Conservation (phyloP, 1,284 basidiomycete genomes). For the Xerocomus nothofagi region DNA sequence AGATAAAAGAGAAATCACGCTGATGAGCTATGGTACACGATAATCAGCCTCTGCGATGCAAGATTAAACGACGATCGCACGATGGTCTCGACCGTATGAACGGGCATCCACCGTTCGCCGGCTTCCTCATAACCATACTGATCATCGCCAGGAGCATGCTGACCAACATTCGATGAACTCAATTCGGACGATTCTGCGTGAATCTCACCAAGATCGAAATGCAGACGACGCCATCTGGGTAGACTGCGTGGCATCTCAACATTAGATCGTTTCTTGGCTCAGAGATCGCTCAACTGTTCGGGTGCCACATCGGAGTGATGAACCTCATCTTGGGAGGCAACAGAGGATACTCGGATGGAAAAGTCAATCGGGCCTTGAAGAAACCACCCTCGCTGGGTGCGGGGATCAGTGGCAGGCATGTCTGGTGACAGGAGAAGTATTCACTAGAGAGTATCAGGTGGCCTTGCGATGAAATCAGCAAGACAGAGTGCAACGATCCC, state of each 20-base stretch:
- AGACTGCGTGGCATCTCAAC: conserved; percentile 57
- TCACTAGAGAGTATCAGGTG: conserved; percentile 87
- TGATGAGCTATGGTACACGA: conserved; percentile 70
- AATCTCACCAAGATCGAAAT: conserved; percentile 88
- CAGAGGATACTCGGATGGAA: conserved; percentile 90
- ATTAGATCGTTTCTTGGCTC: conserved; percentile 1
- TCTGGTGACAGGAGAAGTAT: conserved; percentile 34
- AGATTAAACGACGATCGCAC: conserved; percentile 54
- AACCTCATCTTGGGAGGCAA: conserved; percentile 96
- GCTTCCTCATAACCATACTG: conserved; percentile 99
- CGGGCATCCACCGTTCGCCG: conserved; percentile 96
- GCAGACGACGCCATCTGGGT: conserved; percentile 87
- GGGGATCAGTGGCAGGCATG: conserved; percentile 4
- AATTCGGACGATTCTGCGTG: neutral
- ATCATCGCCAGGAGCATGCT: conserved; percentile 97
- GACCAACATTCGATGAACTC: conserved; percentile 9
- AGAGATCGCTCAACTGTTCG: conserved; percentile 72
- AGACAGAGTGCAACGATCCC: neutral
- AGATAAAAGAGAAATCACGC: conserved; percentile 94
- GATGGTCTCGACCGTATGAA: conserved; percentile 96
- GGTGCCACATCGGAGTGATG: conserved; percentile 98
- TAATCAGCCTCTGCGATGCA: conserved; percentile 5
- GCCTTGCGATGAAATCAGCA: conserved; percentile 49
- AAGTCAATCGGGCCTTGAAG: conserved; percentile 84
- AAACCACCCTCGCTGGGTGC: conserved; percentile 83